Base-by-base conservation (phyloP, 1,284 basidiomycete species). In the Ustilago shanxiensis region DNA sequence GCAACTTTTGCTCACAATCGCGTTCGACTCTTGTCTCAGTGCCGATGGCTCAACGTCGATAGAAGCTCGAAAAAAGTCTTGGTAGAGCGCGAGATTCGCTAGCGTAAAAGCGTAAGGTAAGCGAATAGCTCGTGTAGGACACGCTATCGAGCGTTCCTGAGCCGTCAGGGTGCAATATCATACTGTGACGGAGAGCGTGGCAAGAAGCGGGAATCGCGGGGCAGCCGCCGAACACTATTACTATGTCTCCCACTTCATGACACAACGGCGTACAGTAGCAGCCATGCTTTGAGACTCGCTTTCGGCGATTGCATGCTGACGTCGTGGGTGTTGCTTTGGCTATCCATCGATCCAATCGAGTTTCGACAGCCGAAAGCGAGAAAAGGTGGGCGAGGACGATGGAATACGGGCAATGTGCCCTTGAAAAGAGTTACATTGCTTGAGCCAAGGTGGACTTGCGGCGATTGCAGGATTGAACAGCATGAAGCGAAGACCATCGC, bases 131-230 rank as follows among this genome's bases (percentile, higher is more conserved):
- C 55, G 62, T 58, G 55, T 51, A 26, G 50, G 50, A 24, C 52
- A 62, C 44, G 45, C 55, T 35, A 22, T 51, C 16, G 50, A 65
- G 62, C 62, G 56, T 65, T 65, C 56, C 62, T 65, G 47, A 49
- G n/a, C 29, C 8, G 14, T 20, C 41, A 59, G 50, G 62, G 49
- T 58, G 55, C 49, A 47, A 47, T 5, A 20, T 22, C 14, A n/a
- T n/a, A n/a, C n/a, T n/a, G n/a, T n/a, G n/a, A n/a, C n/a, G 16
- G 45, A 22, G 53, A 55, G 58, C 52, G 51, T 61, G 52, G 60
- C 60, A 39, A 54, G 28, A 41, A 20, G 24, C 50, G 20, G 37
- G n/a, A 29, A 29, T 52, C 49, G 41, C 60, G 39, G 60, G 59
- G 49, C 22, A 60, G 26, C 18, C 16, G 10, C 45, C 14, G 28